Conservation (phyloP, 2,329 filamentous ascomycete species). For the Fusarium foetens region DNA sequence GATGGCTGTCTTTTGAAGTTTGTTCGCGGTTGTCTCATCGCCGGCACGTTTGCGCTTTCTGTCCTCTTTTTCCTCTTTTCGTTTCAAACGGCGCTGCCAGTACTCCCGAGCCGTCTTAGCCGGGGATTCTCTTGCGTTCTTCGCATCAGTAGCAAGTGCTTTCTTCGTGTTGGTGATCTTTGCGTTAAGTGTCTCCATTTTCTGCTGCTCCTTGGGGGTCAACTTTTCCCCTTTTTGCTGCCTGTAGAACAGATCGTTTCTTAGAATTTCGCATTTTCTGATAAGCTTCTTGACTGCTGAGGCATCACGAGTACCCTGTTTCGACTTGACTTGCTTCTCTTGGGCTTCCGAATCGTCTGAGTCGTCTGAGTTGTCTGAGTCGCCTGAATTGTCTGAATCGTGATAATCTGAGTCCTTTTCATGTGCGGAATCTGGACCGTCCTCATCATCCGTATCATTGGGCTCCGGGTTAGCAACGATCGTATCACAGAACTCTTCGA, state of each 20-base stretch:
- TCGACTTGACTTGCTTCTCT: neutral
- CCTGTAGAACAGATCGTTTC: rapidly evolving
- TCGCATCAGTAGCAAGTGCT: too few species aligned
- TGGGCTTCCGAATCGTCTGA: neutral
- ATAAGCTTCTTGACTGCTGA: rapidly evolving
- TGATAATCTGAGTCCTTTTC: neutral
- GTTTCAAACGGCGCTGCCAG: neutral
- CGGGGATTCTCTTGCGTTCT: neutral
- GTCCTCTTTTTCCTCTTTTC: neutral
- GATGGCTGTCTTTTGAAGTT: neutral
- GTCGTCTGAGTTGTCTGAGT: neutral
- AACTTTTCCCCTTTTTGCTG: rapidly evolving
- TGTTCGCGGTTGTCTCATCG: neutral
- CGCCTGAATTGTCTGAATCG: neutral
- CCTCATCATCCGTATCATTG: neutral
- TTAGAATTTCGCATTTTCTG: neutral
- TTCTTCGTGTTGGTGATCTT: neutral
- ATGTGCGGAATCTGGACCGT: neutral
- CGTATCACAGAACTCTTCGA: rapidly evolving
- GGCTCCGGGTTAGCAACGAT: neutral
- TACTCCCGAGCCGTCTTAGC: neutral
- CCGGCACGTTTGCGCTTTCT: slow-evolving; percentile 4
- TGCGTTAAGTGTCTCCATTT: neutral
- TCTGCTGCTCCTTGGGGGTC: rapidly evolving
- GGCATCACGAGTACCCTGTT: rapidly evolving